Evolutionary conservation across 345 rosid species (phyloP).

Genomic region (Citrus australasica): DNA sequence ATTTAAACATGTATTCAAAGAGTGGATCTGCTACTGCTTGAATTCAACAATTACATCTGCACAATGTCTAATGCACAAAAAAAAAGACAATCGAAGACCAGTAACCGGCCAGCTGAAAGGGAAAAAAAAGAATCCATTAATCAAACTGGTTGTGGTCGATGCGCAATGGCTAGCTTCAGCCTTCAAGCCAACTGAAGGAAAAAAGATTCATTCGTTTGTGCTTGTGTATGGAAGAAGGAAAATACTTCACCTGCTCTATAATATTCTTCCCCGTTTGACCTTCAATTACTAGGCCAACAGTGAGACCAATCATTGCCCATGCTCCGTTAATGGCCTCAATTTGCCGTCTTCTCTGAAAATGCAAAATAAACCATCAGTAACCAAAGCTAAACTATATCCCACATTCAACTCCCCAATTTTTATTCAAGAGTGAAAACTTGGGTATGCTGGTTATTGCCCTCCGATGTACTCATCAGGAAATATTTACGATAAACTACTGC

Average conservation of each 20-base stretch:
- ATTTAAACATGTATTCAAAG: background rate
- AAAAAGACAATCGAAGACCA: constrained; percentile 44
- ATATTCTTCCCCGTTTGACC: constrained; percentile 73
- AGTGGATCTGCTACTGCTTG: constrained; percentile 12
- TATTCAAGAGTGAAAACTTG: background rate
- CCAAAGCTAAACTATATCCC: background rate
- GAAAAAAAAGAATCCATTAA: background rate
- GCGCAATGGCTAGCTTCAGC: background rate
- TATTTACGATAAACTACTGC: background rate
- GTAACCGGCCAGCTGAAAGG: constrained; percentile 70
- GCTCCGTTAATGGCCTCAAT: constrained; percentile 93
- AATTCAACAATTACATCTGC: background rate
- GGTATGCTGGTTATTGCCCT: background rate
- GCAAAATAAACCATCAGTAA: background rate
- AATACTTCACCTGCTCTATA: constrained; percentile 55
- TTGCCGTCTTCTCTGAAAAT: constrained; percentile 58
- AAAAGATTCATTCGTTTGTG: background rate
- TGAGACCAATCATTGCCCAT: constrained; percentile 91
- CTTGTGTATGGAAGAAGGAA: background rate
- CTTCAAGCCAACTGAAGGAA: too few relatives aligned
- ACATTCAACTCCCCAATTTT: background rate
- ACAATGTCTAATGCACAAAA: constrained; percentile 27
- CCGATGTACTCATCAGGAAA: background rate
- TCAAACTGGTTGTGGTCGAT: background rate
- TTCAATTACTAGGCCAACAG: constrained; percentile 75